Base-by-base conservation (phyloP, 345 rosid genomes). In the Adansonia digitata region DNA sequence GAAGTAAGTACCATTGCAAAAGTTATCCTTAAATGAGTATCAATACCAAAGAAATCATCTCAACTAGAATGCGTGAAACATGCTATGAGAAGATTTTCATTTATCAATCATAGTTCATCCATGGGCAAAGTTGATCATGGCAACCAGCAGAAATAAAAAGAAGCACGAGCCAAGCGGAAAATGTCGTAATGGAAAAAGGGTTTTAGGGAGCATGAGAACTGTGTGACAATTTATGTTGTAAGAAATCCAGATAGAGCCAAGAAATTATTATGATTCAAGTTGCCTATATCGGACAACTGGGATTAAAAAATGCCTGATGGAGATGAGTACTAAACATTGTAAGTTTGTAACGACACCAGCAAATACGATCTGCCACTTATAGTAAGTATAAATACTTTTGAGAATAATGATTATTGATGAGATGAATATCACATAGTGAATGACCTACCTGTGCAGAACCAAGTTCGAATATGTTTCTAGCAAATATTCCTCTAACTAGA, bases 401-500 rank as follows among this genome's bases (percentile, higher is more conserved):
- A 67, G 4, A 39, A 52, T 40, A 45, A 69, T 37, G 22, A 35
- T 64, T 51, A 57, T 57, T 49, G 27, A 27, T 69, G 68, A 74
- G 29, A 48, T 48, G 55, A 74, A 70, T 65, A 55, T 27, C 7
- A 65, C 35, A 24, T 35, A 75, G 69, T 71, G 12, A 76, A 34
- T 61, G 49, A 74, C 51, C 35, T 83, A 94, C 97, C 93, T 94
- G 92, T 1, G 97, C 97, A 77, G 99, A 96, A 77, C 98, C 98
- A 40, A 96, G 91, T 81, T 96, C 99, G 77, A 96, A 92, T 78
- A 96, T 93, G 71, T 96, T 96, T 84, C 98, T 98, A 34, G 98
- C 98, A 81, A 96, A 96, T 20, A 96, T 86, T 72, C 99, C 99
- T 82, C 86, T 87, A 61, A 88, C 85, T 35, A 96, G 83, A 84